Conservation (phyloP, 176 grass and related monocot species). For the Carex parvula region DNA sequence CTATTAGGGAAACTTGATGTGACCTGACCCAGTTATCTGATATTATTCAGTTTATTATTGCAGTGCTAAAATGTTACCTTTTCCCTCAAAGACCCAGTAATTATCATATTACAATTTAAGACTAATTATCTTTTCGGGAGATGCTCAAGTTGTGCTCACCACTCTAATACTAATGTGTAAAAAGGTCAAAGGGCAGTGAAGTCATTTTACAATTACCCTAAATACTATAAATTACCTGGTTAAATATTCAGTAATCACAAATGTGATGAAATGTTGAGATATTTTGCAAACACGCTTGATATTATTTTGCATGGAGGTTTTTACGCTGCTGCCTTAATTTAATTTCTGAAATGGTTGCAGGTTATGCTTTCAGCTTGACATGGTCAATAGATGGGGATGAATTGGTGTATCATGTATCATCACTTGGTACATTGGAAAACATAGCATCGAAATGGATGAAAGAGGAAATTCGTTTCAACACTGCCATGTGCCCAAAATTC, state of each 20-base stretch:
- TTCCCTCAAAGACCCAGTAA: neutral
- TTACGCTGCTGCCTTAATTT: neutral
- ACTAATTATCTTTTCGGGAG: neutral
- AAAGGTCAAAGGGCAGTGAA: neutral
- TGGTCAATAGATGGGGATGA: conserved; percentile 39
- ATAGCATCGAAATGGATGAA: conserved; percentile 68
- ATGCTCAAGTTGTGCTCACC: neutral
- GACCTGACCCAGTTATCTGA: neutral
- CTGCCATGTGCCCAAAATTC: conserved; percentile 53
- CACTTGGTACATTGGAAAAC: conserved; percentile 56
- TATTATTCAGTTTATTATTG: neutral
- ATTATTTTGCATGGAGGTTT: neutral
- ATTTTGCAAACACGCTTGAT: neutral
- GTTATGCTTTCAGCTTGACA: conserved; percentile 64
- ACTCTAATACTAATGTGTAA: neutral
- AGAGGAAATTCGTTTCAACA: conserved; percentile 50
- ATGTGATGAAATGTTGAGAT: neutral
- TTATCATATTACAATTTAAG: neutral
- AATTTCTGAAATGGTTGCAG: conserved; percentile 38
- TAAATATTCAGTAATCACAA: neutral
- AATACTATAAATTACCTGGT: neutral
- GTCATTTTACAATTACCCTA: neutral
- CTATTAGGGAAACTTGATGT: neutral
- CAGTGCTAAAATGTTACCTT: neutral
- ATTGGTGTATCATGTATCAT: conserved; percentile 52